Base-by-base conservation (phyloP, 1,284 basidiomycete genomes). In the Microbotryomycetes sp. region DNA sequence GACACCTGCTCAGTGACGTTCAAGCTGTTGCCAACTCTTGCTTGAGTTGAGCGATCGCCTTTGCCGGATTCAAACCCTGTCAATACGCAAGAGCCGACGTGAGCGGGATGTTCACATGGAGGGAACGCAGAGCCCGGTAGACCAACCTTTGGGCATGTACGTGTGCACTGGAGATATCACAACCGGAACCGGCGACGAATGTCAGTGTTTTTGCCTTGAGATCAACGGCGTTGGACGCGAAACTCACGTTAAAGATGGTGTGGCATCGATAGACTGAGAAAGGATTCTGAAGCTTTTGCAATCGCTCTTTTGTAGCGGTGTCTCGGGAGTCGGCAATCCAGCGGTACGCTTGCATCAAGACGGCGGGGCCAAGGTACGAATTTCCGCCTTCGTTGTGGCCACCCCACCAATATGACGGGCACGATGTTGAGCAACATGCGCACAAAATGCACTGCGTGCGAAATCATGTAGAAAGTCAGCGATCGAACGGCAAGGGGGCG, bases 251-350 rank as follows among this genome's bases (percentile, higher is more conserved):
- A 82, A 97, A 93, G 79, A 96, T 97, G 61, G 92, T 96, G 73
- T 78, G 77, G 72, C 77, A 77, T 65, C 80, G 76, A 81, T 93
- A 96, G 75, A 97, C 78, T 73, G 89, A 92, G 82, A 97, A 83
- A 72, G 90, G 87, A 79, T 97, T 98, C 80, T 97, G 89, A 69
- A 98, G 81, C 76, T 86, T 86, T 76, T 93, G 90, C 81, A 87
- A 91, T 65, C 96, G 84, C 76, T 92, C 82, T 5, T 84, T 84
- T 22, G 82, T 83, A 75, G 89, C 84, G 32, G 85, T 77, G 76
- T 98, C 94, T 71, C 93, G 81, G 63, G 92, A 96, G 77, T 98
- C 94, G 12, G 93, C 92, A 77, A 98, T 96, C 94, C 94, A 98
- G 72, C 93, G 83, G 74, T 78, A 79, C n/a, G 77, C 77, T 71